Percentiles rank a stretch among this genome's conserved stretches.
These are phyloP conservation scores for Catharanthus roseus DNA, from an alignment of 257 asterid species.

Conservation along the genomic window DNA sequence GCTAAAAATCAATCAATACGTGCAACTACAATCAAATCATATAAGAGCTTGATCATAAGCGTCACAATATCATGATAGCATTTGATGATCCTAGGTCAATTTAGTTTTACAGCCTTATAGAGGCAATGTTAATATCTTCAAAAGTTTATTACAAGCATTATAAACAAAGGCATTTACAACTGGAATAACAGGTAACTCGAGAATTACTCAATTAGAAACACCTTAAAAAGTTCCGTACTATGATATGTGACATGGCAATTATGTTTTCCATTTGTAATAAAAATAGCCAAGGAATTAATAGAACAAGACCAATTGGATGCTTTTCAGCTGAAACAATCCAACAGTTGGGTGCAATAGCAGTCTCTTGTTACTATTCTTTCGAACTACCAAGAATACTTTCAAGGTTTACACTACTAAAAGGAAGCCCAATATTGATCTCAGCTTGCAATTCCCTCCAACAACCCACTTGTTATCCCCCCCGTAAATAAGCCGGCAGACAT, in stretches of 20 bases:
- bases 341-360: neutral
- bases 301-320: neutral
- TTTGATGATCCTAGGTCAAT: neutral
- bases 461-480: neutral
- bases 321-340: neutral
- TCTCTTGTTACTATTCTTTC: neutral
- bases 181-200: neutral
- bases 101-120: neutral
- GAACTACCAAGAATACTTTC: neutral
- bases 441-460: neutral
- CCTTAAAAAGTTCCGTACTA: neutral
- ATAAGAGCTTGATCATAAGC: neutral
- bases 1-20: neutral
- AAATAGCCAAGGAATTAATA: neutral
- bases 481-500: neutral
- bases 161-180: neutral
- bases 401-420: neutral
- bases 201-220: neutral
- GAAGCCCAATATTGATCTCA: neutral
- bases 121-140: neutral
- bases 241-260: neutral
- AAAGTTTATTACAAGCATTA: neutral
- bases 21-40: neutral
- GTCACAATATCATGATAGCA: neutral
- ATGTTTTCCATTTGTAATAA: neutral